A percentile compares a stretch with the other conserved stretches of the same genome.
phyloP scores from a whole-genome alignment of 306 rosid species.

The Castanea mollissima region DNA sequence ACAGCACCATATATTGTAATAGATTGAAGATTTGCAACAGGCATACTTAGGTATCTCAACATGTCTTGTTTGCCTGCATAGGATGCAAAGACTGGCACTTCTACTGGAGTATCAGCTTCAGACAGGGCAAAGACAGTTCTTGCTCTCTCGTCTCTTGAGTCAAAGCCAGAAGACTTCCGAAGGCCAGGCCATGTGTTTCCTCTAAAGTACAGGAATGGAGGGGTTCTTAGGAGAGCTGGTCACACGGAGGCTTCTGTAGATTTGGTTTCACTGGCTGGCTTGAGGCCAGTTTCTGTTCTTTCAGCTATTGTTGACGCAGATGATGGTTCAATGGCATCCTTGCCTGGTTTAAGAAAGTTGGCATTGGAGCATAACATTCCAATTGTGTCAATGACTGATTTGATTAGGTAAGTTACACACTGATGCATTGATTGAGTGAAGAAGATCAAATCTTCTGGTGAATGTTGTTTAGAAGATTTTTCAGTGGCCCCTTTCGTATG shows the following conservation, averaged over 20 bases:
- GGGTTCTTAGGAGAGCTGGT: conserved; percentile 83
- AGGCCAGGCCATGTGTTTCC: conserved; percentile 92
- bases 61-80: conserved; percentile 17
- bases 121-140: conserved; percentile 78
- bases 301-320: conserved; percentile 58
- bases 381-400: conserved; percentile 77
- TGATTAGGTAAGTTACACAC: conserved; percentile 54
- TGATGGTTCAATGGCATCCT: conserved; percentile 71
- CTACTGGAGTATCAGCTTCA: conserved; percentile 72
- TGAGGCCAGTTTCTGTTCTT: conserved; percentile 64
- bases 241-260: conserved; percentile 92
- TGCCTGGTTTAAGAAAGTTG: conserved; percentile 48
- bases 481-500: too few relatives aligned
- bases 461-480: neutral
- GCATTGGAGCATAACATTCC: conserved; percentile 53
- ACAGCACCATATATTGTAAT: neutral
- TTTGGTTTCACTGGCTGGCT: conserved; percentile 67
- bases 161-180: conserved; percentile 63
- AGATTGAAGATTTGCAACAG: neutral
- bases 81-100: conserved; percentile 74
- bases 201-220: conserved; percentile 70
- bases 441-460: neutral
- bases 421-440: neutral
- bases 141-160: conserved; percentile 52
- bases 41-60: neutral